These are phyloP conservation scores for Solanum tarapatanum DNA, from an alignment of 257 asterid genomes.

Conservation along the genomic window DNA sequence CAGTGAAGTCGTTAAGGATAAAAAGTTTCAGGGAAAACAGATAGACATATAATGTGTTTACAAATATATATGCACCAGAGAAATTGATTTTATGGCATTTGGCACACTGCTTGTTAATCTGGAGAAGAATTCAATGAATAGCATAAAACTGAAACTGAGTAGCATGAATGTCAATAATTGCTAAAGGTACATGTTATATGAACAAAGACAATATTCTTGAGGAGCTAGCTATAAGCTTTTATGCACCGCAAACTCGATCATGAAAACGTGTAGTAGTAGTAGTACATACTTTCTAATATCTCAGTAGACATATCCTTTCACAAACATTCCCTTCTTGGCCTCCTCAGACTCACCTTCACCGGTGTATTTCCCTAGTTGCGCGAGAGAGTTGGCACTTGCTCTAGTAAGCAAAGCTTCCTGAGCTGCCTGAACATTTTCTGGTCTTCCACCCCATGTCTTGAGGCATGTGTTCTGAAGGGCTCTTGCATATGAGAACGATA, in stretches of 20 bases:
- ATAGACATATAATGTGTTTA: neutral
- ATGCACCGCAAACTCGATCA: neutral
- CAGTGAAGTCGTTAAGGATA: neutral
- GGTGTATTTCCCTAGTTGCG: conserved; percentile 65
- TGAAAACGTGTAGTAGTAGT: neutral
- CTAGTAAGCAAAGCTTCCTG: conserved; percentile 44
- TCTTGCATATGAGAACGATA: conserved; percentile 55
- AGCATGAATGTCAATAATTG: neutral
- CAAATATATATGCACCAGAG: neutral
- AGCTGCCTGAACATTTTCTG: conserved; percentile 55
- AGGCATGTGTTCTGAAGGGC: conserved; percentile 78
- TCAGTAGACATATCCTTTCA: conserved; percentile 50
- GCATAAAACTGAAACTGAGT: neutral
- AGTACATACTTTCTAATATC: neutral
- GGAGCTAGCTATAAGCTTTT: neutral
- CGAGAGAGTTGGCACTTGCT: conserved; percentile 59
- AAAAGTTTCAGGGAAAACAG: neutral
- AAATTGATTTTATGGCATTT: neutral
- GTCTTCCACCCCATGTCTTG: conserved; percentile 62
- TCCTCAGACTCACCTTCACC: conserved; percentile 62
- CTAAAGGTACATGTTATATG: neutral
- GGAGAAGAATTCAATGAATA: neutral
- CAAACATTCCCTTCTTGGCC: conserved; percentile 61
- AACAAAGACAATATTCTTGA: neutral
- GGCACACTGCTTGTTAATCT: neutral